A percentile compares a stretch with the other conserved stretches of the same genome.
Conservation (phyloP, 2,329 filamentous ascomycete genomes). For the Chaetomiaceae sp. region DNA sequence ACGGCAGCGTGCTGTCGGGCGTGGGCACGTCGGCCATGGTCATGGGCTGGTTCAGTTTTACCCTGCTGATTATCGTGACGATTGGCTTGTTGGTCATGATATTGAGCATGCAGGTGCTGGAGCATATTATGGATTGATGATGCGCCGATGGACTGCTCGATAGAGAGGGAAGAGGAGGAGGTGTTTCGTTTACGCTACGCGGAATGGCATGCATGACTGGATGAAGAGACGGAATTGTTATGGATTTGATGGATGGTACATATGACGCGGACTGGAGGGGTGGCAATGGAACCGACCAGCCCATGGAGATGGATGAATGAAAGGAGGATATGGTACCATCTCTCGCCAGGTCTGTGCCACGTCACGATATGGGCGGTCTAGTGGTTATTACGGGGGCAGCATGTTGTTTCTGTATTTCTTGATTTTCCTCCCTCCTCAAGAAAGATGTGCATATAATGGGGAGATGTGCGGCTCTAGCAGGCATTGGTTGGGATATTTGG, state of each 20-base stretch:
- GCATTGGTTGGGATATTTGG: background rate
- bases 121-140: slow-evolving; percentile 46
- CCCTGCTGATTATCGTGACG: slow-evolving; percentile 87
- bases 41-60: slow-evolving; percentile 95
- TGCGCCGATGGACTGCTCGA: background rate
- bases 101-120: slow-evolving; percentile 78
- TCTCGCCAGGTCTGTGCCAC: background rate
- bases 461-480: background rate
- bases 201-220: background rate
- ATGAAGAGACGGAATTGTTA: background rate
- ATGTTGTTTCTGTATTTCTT: background rate
- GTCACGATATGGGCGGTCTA: slow-evolving; percentile 1
- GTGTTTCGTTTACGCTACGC: slow-evolving; percentile 1
- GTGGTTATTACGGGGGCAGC: background rate
- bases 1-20: slow-evolving; percentile 79
- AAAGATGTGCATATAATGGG: slow-evolving; percentile 11
- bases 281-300: background rate
- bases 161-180: background rate
- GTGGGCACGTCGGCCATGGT: slow-evolving; percentile 96
- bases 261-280: background rate
- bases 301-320: background rate
- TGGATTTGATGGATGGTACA: background rate
- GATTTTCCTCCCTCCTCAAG: background rate
- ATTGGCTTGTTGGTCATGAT: slow-evolving; percentile 96
- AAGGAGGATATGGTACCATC: background rate